Evolutionary conservation across 306 rosid genomes (phyloP).

Genomic region (Malus asiatica): DNA sequence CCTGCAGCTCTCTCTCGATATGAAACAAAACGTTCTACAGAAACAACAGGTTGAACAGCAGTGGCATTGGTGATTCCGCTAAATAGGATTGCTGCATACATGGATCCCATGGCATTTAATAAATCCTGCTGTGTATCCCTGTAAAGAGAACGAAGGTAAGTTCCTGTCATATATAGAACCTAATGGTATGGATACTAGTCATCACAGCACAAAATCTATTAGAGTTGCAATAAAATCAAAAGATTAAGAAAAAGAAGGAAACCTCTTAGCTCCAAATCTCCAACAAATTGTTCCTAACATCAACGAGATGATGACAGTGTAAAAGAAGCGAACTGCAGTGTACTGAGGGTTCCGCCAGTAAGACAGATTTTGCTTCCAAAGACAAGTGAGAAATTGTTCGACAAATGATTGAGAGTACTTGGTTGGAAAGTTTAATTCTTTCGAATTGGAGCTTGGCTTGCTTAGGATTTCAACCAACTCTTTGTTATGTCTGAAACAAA

Average conservation of each 20-base stretch:
- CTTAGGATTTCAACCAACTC: slow-evolving; percentile 74
- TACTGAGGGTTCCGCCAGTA: slow-evolving; percentile 97
- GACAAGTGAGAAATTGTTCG: slow-evolving; percentile 87
- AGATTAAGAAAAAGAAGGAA: slow-evolving; percentile 1
- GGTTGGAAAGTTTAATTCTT: slow-evolving; percentile 72
- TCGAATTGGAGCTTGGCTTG: slow-evolving; percentile 56
- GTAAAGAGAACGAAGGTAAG: not conserved
- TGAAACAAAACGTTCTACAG: slow-evolving; percentile 88
- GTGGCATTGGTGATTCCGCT: slow-evolving; percentile 87
- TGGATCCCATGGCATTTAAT: slow-evolving; percentile 93
- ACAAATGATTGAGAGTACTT: slow-evolving; percentile 68
- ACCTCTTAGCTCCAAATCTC: slow-evolving; percentile 93
- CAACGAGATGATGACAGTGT: slow-evolving; percentile 81
- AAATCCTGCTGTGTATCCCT: slow-evolving; percentile 87
- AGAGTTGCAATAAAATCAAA: not conserved
- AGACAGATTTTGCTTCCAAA: slow-evolving; percentile 94
- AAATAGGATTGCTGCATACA: slow-evolving; percentile 81
- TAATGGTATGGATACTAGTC: not conserved
- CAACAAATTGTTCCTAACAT: slow-evolving; percentile 96
- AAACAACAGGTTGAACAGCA: slow-evolving; percentile 94
- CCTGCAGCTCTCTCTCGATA: slow-evolving; percentile 97
- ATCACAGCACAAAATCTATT: not conserved
- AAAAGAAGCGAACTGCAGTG: slow-evolving; percentile 91
- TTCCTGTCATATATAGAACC: not conserved
- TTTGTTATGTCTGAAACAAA: slow-evolving; percentile 50